Percentiles rank a stretch among this genome's conserved stretches.
Conservation (phyloP, 345 rosid genomes). For the Populus deltoides region DNA sequence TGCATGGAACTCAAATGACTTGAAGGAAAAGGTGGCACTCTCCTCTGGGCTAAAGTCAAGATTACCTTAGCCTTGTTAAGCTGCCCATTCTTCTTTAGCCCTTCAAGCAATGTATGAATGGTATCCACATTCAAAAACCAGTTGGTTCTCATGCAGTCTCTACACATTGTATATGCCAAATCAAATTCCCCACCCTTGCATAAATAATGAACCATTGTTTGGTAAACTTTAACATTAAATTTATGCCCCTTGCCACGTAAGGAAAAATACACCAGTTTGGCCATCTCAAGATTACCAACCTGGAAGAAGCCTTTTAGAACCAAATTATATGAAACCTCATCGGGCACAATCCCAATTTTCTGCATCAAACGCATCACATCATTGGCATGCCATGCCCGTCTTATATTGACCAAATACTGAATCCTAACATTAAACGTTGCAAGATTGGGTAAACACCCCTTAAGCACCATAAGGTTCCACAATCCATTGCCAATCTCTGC, state of each 20-base stretch:
- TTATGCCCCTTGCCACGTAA: slow-evolving; percentile 44
- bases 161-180: slow-evolving; percentile 68
- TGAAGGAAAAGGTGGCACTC: slow-evolving; percentile 58
- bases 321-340: slow-evolving; percentile 67
- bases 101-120: slow-evolving; percentile 49
- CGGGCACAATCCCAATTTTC: slow-evolving; percentile 51
- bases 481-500: slow-evolving; percentile 62
- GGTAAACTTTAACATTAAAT: slow-evolving; percentile 65
- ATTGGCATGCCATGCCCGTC: slow-evolving; percentile 73
- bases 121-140: slow-evolving; percentile 64
- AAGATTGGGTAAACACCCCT: slow-evolving; percentile 69
- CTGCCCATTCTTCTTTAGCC: slow-evolving; percentile 48
- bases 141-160: slow-evolving; percentile 60
- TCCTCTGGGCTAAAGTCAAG: slow-evolving; percentile 38
- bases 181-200: slow-evolving; percentile 56
- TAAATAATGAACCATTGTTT: slow-evolving; percentile 79
- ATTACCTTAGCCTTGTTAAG: slow-evolving; percentile 51
- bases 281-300: slow-evolving; percentile 74
- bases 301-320: slow-evolving; percentile 72
- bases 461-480: slow-evolving; percentile 79
- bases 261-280: slow-evolving; percentile 64
- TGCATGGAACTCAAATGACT: slow-evolving; percentile 43
- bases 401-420: slow-evolving; percentile 56
- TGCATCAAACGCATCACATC: slow-evolving; percentile 58
- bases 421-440: slow-evolving; percentile 74